A percentile compares a stretch with the other conserved stretches of the same genome.
Conservation (phyloP, 202 grass and related monocot genomes). For the Sporobolus alterniflorus region DNA sequence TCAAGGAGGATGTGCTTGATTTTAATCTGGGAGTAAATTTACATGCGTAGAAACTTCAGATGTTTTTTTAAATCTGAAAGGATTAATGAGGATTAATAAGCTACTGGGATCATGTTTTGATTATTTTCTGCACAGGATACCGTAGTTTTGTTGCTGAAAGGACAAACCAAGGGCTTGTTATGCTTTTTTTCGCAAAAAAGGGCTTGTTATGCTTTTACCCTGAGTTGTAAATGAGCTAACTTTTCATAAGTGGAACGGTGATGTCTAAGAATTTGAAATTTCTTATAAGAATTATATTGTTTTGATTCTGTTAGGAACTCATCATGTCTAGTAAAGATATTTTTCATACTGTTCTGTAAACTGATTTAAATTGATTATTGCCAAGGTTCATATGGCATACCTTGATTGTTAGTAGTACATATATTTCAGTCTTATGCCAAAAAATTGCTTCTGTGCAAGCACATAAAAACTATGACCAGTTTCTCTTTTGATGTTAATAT, state of each 20-base stretch:
- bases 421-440: slow-evolving; percentile 9
- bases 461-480: background rate
- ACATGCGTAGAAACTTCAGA: background rate
- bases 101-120: background rate
- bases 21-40: background rate
- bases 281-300: background rate
- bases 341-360: background rate
- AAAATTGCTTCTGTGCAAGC: slow-evolving; percentile 10
- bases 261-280: background rate
- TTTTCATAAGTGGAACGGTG: background rate
- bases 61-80: slow-evolving; percentile 1
- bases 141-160: background rate
- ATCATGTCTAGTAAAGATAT: background rate
- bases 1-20: background rate
- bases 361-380: background rate
- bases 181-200: slow-evolving; percentile 1
- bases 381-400: too few relatives aligned
- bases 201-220: slow-evolving; percentile 1
- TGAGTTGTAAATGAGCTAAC: background rate
- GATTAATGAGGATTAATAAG: background rate
- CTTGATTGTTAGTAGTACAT: too few relatives aligned
- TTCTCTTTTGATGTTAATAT: slow-evolving; percentile 22
- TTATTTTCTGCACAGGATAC: background rate
- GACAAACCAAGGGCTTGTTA: background rate
- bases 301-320: background rate